Conservation (phyloP, 768 basidiomycete genomes). For the Lepiota brunneoincarnata region DNA sequence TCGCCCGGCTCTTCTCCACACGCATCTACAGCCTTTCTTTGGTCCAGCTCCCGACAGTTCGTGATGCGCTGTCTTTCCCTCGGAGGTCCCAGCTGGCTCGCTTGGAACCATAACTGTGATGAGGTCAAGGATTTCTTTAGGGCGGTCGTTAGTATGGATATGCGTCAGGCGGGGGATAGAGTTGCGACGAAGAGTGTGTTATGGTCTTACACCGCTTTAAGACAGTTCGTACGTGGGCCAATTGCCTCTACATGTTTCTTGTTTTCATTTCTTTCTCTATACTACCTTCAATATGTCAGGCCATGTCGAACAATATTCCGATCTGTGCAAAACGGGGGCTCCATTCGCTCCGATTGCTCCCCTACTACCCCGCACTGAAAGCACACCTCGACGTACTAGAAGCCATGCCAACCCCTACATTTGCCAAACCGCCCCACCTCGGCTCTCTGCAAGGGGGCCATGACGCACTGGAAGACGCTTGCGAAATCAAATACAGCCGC, state of each 20-base stretch:
- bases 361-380: slow-evolving; percentile 56
- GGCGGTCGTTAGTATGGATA: slow-evolving; percentile 68
- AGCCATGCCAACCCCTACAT: slow-evolving; percentile 50
- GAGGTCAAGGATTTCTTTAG: slow-evolving; percentile 77
- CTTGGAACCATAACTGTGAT: slow-evolving; percentile 62
- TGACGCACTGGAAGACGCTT: slow-evolving; percentile 63
- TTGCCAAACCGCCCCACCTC: slow-evolving; percentile 66
- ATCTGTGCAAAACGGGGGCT: slow-evolving; percentile 65
- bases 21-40: slow-evolving; percentile 63
- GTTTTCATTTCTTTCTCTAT: not conserved
- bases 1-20: slow-evolving; percentile 71
- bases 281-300: slow-evolving; percentile 33
- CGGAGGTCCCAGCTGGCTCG: slow-evolving; percentile 67
- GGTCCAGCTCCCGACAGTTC: slow-evolving; percentile 63
- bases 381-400: slow-evolving; percentile 62
- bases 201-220: slow-evolving; percentile 75
- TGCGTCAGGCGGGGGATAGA: slow-evolving; percentile 74
- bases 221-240: slow-evolving; percentile 63
- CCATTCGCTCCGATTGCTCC: slow-evolving; percentile 64
- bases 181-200: slow-evolving; percentile 78
- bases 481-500: slow-evolving; percentile 50
- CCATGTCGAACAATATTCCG: slow-evolving; percentile 65
- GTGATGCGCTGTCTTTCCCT: slow-evolving; percentile 62
- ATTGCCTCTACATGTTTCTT: not conserved
- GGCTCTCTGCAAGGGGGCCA: slow-evolving; percentile 57